Base-by-base conservation (phyloP, 139 green algal species). In the Chlorella vulgaris region DNA sequence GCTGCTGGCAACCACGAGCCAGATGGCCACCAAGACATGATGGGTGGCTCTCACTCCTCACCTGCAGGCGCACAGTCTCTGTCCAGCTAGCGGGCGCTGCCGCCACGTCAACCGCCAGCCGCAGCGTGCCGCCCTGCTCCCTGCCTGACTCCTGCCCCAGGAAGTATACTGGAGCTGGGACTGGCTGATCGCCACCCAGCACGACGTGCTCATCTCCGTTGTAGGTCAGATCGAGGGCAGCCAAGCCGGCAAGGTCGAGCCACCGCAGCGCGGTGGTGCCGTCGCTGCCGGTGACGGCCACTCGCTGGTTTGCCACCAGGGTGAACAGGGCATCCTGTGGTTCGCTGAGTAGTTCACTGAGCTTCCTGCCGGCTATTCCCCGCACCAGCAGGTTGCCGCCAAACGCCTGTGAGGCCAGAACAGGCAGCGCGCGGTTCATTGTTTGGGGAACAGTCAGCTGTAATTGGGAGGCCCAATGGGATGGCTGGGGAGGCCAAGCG, bases 21-120 rank as follows among this genome's bases (percentile, higher is more conserved):
- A n/a, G n/a, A n/a, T n/a, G n/a, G n/a, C n/a, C n/a, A n/a, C n/a
- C n/a, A n/a, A n/a, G n/a, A n/a, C n/a, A n/a, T n/a, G n/a, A n/a
- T n/a, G n/a, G n/a, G n/a, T n/a, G n/a, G n/a, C n/a, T n/a, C 22
- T 6, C 15, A 36, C 69, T 90, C 87, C 36, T 86, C 81, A 60
- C 90, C 74, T 2, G 80, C 22, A 42, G 65, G 33, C 19, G n/a
- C 31, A 1, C 33, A 31, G 24, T 51, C 62, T 63, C 47, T 3
- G 76, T 35, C 76, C 55, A 69, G 24, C 36, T 53, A 0, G 35
- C 28, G 1, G 76, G 76, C 31, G 66, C 40, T 0, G 24, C 40
- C 2, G 68, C 68, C 18, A 83, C 69, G 29, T 84, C 79, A 7
- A 76, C 68, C 6, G 69, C 68, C 43, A 82, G 33, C 4, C 62